These are phyloP conservation scores for Trypanosoma theileri DNA, from an alignment of 208 protist species.

Conservation along the genomic window DNA sequence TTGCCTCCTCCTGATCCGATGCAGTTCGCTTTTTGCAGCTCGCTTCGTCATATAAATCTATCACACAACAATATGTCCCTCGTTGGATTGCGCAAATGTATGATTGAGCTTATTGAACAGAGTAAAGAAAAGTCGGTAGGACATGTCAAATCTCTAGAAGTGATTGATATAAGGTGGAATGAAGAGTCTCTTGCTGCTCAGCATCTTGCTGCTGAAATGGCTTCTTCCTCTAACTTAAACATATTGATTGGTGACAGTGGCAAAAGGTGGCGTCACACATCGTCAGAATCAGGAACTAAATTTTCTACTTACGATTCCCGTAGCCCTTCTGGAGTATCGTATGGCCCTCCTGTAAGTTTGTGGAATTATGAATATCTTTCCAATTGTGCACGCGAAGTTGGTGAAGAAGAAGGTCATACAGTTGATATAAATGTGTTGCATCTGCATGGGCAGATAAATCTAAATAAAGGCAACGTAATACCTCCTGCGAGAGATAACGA, in stretches of 20 bases:
- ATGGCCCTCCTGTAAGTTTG: background rate
- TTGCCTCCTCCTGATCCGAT: background rate
- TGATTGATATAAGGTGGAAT: conserved; percentile 29
- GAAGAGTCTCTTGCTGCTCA: conserved; percentile 22
- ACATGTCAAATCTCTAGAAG: background rate
- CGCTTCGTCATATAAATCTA: conserved; percentile 42
- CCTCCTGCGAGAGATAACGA: too few relatives aligned
- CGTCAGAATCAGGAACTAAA: background rate
- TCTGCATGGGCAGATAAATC: too few relatives aligned
- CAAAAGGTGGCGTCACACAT: conserved; percentile 24
- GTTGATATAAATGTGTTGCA: background rate
- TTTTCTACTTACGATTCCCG: too few relatives aligned
- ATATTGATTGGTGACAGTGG: conserved; percentile 28
- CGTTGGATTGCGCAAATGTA: conserved; percentile 35
- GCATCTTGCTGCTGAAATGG: conserved; percentile 14
- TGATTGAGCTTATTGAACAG: conserved; percentile 29
- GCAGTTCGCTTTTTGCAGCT: conserved; percentile 36
- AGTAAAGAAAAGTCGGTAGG: background rate
- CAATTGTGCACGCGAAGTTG: background rate
- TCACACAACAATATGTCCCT: conserved; percentile 48
- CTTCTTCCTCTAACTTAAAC: background rate
- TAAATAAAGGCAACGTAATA: background rate
- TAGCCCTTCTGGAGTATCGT: background rate
- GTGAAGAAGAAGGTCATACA: background rate
- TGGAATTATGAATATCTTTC: background rate